Evolutionary conservation across 192 early-diverging fungal genomes (phyloP).

Genomic region (Backusella parvicylindrica): DNA sequence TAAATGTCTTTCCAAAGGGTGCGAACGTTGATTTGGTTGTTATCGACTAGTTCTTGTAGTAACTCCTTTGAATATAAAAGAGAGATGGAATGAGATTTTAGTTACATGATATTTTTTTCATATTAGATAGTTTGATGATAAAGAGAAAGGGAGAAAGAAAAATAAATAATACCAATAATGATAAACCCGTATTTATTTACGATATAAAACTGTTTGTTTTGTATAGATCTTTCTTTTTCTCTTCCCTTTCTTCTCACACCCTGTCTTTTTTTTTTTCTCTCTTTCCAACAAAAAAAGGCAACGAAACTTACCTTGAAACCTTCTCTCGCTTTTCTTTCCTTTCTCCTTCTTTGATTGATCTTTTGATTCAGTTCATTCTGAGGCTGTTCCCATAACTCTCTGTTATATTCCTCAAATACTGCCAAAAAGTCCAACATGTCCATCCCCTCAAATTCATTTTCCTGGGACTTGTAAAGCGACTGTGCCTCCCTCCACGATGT

Average conservation of each 20-base stretch:
- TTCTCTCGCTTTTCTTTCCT: conserved; percentile 74
- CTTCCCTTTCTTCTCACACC: background rate
- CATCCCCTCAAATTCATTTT: conserved; percentile 61
- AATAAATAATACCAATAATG: background rate
- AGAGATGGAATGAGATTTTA: background rate
- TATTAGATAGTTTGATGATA: background rate
- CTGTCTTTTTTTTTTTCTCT: conserved; percentile 3
- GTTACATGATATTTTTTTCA: too few species aligned
- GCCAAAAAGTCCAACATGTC: conserved; percentile 79
- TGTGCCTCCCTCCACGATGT: conserved; percentile 59
- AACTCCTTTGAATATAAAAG: conserved; percentile 40
- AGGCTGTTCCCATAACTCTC: conserved; percentile 57
- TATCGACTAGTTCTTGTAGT: conserved; percentile 55
- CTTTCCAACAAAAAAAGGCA: background rate
- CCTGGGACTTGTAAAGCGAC: conserved; percentile 42
- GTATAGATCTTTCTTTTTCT: background rate
- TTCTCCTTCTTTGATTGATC: conserved; percentile 29
- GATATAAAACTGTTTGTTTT: background rate
- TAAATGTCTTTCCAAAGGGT: conserved; percentile 87
- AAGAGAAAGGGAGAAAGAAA: background rate
- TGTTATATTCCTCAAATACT: conserved; percentile 77
- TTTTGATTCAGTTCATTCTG: conserved; percentile 28
- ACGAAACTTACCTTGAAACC: conserved; percentile 47
- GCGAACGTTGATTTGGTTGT: conserved; percentile 62
- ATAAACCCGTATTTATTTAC: background rate